Base-by-base conservation (phyloP, 2,329 filamentous ascomycete genomes). In the Penicillium sp. region DNA sequence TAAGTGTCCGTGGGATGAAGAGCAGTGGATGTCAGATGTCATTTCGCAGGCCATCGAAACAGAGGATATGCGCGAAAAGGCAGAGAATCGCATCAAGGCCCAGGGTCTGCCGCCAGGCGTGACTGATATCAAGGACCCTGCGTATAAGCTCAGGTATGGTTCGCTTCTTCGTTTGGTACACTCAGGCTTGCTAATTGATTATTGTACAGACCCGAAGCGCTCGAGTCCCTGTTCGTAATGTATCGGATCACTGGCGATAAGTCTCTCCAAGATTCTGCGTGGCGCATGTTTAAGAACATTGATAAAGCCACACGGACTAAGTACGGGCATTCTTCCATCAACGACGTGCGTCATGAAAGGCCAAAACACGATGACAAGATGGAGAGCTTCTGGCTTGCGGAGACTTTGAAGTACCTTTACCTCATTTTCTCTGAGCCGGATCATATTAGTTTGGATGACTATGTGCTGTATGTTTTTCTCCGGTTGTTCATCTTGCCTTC, bases 221-320 rank as follows among this genome's bases (percentile, higher is more conserved):
- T 83, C 37, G 80, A 83, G 61, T 79, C 76, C n/a, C 75, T 83
- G 3, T 83, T 83, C 63, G 71, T 82, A 55, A 68, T 83, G 64
- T 82, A 82, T 57, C 75, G 80, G 16, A 77, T 81, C 37, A 82
- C 80, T 0, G 80, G 80, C 11, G 75, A 81, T 52, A 71, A 70
- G 45, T 67, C 62, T 12, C 67, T 72, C 44, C 69, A 72, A 35
- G 73, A 77, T 31, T 67, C 68, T 1, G 75, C 74, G 3, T 78
- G 75, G 75, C 68, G 70, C 28, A 78, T 78, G 75, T 78, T 77
- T 54, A 62, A 72, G 39, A 71, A 65, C 31, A 73, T 78, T 29
- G 72, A 75, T 22, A 72, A 68, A 28, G 66, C 68, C 41, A 72
- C 70, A 2, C 64, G 67, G 28, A 76, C 75, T 6, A 61, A 68